A percentile compares a stretch with the other conserved stretches of the same genome.
These are phyloP conservation scores for Penicillium flavigenum DNA, from an alignment of 495 filamentous ascomycete species.

Conservation along the genomic window DNA sequence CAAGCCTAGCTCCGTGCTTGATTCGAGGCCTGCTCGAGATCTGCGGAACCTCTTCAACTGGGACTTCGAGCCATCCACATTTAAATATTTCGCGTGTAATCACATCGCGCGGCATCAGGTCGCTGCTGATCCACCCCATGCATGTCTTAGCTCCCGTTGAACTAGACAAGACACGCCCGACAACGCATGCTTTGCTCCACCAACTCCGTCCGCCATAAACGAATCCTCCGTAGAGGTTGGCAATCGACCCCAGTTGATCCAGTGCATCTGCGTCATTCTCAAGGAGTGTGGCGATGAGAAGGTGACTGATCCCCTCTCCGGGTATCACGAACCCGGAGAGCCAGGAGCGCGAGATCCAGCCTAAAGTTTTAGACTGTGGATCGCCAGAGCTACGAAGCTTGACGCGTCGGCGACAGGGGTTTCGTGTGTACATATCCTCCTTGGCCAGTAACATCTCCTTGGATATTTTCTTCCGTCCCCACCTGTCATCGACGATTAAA, in stretches of 20 bases:
- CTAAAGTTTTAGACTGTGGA: slow-evolving; percentile 35
- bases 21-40: slow-evolving; percentile 36
- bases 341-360: slow-evolving; percentile 83
- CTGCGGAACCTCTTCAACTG: slow-evolving; percentile 35
- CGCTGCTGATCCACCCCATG: slow-evolving; percentile 73
- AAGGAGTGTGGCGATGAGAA: slow-evolving; percentile 74
- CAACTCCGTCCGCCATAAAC: slow-evolving; percentile 67
- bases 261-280: slow-evolving; percentile 72
- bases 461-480: background rate
- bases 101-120: slow-evolving; percentile 46
- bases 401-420: slow-evolving; percentile 30
- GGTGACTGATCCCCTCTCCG: slow-evolving; percentile 68
- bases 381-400: slow-evolving; percentile 26
- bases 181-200: slow-evolving; percentile 79
- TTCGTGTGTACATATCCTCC: slow-evolving; percentile 36
- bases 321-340: slow-evolving; percentile 77
- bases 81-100: slow-evolving; percentile 34
- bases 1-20: slow-evolving; percentile 38
- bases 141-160: slow-evolving; percentile 65
- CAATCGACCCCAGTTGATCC: slow-evolving; percentile 60
- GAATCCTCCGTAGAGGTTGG: slow-evolving; percentile 79
- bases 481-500: background rate
- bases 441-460: slow-evolving; percentile 12
- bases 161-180: slow-evolving; percentile 72
- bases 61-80: slow-evolving; percentile 67